These are phyloP conservation scores for Paramecium sexaurelia DNA, from an alignment of 73 alveolate genomes.

Conservation along the genomic window DNA sequence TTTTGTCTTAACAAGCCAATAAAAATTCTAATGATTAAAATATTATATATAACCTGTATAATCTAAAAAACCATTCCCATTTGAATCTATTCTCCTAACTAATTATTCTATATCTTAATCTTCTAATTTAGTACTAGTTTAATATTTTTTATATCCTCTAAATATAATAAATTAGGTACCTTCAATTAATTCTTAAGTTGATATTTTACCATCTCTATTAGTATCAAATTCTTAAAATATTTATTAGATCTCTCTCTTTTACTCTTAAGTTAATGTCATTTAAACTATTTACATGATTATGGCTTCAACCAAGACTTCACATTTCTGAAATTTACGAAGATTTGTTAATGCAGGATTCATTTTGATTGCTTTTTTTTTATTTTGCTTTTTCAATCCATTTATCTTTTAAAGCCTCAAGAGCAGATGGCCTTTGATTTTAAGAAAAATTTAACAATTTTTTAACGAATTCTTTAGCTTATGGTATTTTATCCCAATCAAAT, in stretches of 20 bases:
- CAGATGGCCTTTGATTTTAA: conserved; percentile 76
- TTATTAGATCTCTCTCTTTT: neutral
- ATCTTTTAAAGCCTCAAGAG: conserved; percentile 80
- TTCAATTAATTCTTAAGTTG: neutral
- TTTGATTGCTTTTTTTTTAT: neutral
- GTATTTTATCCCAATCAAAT: conserved; percentile 82
- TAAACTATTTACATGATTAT: conserved; percentile 12
- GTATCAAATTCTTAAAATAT: conserved; percentile 16
- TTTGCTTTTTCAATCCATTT: conserved; percentile 68
- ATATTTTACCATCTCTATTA: conserved; percentile 36
- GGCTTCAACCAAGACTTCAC: conserved; percentile 1
- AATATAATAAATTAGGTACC: neutral
- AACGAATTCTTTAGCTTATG: conserved; percentile 79
- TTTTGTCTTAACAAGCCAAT: conserved; percentile 58
- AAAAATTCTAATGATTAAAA: conserved; percentile 37
- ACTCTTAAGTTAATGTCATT: neutral
- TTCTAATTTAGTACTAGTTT: neutral
- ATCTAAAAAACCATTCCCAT: conserved; percentile 68
- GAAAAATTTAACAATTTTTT: conserved; percentile 73
- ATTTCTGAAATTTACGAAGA: neutral
- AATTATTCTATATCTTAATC: conserved; percentile 9
- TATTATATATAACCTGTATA: neutral
- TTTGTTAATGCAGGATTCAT: neutral
- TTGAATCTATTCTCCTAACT: conserved; percentile 48
- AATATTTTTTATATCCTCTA: conserved; percentile 46